Evolutionary conservation across 345 rosid genomes (phyloP).

Genomic region (Eucalyptus decipiens): DNA sequence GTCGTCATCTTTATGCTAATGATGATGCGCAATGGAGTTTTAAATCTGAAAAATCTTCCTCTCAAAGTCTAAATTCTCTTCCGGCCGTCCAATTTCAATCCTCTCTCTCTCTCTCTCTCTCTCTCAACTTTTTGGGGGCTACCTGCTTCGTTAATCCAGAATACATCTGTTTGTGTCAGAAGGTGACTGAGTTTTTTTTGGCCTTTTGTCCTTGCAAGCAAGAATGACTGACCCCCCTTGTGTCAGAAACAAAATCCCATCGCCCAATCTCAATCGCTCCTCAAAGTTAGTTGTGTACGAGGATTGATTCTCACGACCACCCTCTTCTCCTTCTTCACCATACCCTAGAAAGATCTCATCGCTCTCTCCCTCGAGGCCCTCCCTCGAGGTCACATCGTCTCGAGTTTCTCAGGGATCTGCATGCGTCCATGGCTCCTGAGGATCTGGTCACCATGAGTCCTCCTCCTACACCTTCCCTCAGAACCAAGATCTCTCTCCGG

Average conservation of each 20-base stretch:
- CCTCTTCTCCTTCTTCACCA: neutral
- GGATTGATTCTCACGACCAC: neutral
- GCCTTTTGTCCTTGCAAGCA: slow-evolving; percentile 9
- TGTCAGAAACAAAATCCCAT: slow-evolving; percentile 21
- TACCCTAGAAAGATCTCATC: neutral
- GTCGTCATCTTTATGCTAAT: neutral
- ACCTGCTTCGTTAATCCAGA: neutral
- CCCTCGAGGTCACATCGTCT: neutral
- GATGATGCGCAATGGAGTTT: neutral
- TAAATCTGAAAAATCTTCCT: neutral
- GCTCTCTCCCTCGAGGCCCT: neutral
- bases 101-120: neutral
- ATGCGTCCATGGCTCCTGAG: neutral
- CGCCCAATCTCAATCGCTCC: slow-evolving; percentile 1
- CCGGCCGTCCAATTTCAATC: slow-evolving; percentile 15
- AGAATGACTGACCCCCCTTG: neutral
- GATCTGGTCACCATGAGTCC: neutral
- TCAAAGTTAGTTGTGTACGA: neutral
- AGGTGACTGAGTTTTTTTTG: neutral
- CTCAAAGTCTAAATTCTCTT: slow-evolving; percentile 2
- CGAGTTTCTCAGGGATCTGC: neutral
- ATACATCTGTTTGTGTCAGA: neutral
- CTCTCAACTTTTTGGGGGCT: neutral
- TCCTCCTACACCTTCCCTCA: neutral
- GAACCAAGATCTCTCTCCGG: slow-evolving; percentile 5